Base-by-base conservation (phyloP, 176 grass and related monocot species). In the Secale cereale region DNA sequence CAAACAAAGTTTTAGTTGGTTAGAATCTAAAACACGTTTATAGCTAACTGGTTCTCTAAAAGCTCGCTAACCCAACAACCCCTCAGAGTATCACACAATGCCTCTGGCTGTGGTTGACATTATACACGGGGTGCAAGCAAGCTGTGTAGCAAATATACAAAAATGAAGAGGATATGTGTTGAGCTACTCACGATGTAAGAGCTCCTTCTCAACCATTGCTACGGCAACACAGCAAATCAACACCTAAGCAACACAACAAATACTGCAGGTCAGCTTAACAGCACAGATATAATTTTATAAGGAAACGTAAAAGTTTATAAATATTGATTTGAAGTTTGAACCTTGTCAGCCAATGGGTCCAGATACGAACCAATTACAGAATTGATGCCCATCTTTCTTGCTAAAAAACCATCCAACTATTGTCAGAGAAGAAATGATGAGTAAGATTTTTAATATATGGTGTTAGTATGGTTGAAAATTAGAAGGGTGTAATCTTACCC, bases 261-360 rank as follows among this genome's bases (percentile, higher is more conserved):
- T 37, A 80, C 19, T 39, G 36, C 41, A 77, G 8, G 60, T 80
- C 27, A 83, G 35, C 13, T 76, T 70, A 81, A 30, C 28, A 76
- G 17, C 29, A 62, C n/a, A 40, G 3, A 52, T 62, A 33, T 10
- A 77, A 35, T 26, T 70, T 29, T 83, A 52, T 59, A 73, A 61
- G 35, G 81, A 85, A 65, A 79, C 36, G 81, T 76, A 41, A 86
- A 86, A 83, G 25, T 4, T 57, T 50, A 35, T 36, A 83, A 87
- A 64, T 60, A 33, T 77, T 4, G 20, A 85, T 28, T 57, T 19
- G 71, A 48, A 74, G 40, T 48, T 74, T 82, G 43, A 74, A 98
- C 93, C 96, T 98, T 94, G 75, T 98, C 96, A 85, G 96, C 96
- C 59, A 98, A 82, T 7, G 96, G 96, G 64, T 98, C 96, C 81